Evolutionary conservation across 129 eudicot genomes (phyloP), one percentile per base, ranked within the genome.

Genomic region (Solidago caesia): DNA sequence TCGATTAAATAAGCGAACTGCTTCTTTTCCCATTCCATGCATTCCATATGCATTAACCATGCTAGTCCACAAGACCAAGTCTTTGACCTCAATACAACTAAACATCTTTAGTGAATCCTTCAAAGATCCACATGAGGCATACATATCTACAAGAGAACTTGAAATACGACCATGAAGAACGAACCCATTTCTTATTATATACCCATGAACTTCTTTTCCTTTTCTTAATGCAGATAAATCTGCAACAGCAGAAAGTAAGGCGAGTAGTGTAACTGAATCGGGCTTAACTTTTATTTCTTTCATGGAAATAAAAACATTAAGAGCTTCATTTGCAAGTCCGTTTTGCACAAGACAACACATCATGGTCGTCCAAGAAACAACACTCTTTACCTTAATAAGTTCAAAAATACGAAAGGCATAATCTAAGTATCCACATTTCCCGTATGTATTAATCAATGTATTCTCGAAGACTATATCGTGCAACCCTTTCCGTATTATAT

Each of bases 121-220:
- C 12, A 88, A 21, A 70, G 77, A 76, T 47, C 98, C 97, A 82
- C 98, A 93, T 16, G 84, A 77, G 4, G 96, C 89, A 73, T 93
- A 90, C 96, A 90, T 90, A 79, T 88, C 89, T 47, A 93, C 85
- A 49, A 90, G 97, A 21, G 98, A 83, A 62, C 89, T 91, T 25
- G 87, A 75, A 12, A 93, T 63, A 25, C 85, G 75, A 43, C 81
- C 89, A 8, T 77, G 79, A 25, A 83, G 67, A 70, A 64, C 16
- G 64, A 88, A 72, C 42, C 80, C 77, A 15, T 82, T 84, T 81
- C 96, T 77, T 57, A 90, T 29, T 44, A 87, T 55, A 60, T 77
- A 85, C 33, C 96, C 97, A 58, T 94, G 97, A 73, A 88, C 78
- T 69, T 90, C 97, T 85, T 85, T 93, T 46, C 97, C 98, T 78